phyloP scores from a whole-genome alignment of 805 yeast species.

The Metschnikowia cubensis region DNA sequence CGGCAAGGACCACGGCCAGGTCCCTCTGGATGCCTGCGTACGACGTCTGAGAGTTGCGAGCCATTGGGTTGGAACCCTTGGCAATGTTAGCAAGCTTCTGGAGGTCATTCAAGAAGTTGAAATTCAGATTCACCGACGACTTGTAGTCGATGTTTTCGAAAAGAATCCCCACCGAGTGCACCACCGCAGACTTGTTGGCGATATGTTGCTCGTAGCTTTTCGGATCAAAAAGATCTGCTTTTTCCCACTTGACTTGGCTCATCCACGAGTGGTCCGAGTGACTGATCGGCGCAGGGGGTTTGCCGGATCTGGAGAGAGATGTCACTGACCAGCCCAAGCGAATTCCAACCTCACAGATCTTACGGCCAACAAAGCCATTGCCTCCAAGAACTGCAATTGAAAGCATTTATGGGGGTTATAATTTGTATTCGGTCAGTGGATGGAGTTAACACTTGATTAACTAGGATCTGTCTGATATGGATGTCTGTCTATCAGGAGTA shows the following conservation, averaged over 20 bases:
- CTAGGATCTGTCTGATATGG: no score
- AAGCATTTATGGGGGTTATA: slow-evolving; percentile 13
- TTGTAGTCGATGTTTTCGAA: slow-evolving; percentile 71
- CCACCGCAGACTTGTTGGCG: slow-evolving; percentile 56
- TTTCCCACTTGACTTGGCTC: slow-evolving; percentile 56
- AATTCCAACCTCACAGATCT: slow-evolving; percentile 66
- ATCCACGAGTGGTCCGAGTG: slow-evolving; percentile 41
- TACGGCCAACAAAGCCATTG: slow-evolving; percentile 70
- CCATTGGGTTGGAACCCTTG: slow-evolving; percentile 62
- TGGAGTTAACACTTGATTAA: background rate
- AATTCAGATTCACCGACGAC: slow-evolving; percentile 41
- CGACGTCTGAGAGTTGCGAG: slow-evolving; percentile 39
- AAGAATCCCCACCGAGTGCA: slow-evolving; percentile 78
- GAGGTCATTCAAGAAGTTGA: slow-evolving; percentile 31
- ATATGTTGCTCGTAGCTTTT: slow-evolving; percentile 49
- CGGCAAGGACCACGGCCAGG: slow-evolving; percentile 64
- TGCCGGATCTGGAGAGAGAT: slow-evolving; percentile 65
- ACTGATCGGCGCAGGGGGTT: slow-evolving; percentile 34
- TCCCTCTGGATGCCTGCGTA: slow-evolving; percentile 66
- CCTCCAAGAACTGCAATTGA: slow-evolving; percentile 77
- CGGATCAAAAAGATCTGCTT: slow-evolving; percentile 67
- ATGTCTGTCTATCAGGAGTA: no score
- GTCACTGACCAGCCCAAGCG: slow-evolving; percentile 61
- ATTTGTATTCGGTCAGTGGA: background rate
- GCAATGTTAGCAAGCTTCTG: slow-evolving; percentile 29